These are phyloP conservation scores for Olyra latifolia DNA, from an alignment of 176 grass and related monocot genomes.

Conservation along the genomic window DNA sequence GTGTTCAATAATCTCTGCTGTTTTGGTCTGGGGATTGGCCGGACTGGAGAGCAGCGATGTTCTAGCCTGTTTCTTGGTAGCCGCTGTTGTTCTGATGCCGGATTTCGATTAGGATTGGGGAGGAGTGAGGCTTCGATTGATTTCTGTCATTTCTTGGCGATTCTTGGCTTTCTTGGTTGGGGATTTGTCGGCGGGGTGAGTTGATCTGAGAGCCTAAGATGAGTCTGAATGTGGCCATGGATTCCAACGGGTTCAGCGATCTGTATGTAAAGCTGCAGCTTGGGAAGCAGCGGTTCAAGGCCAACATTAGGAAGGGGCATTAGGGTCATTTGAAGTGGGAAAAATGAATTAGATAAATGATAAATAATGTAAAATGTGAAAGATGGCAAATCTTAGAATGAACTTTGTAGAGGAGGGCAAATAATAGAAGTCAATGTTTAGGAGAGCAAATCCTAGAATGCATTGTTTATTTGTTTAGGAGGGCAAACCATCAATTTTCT, in stretches of 20 bases:
- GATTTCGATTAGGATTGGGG: constrained; percentile 3
- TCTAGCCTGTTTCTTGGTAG: constrained; percentile 5
- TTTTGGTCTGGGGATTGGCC: constrained; percentile 17
- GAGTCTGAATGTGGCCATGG: constrained; percentile 69
- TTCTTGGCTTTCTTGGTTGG: not conserved
- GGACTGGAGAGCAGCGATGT: not conserved
- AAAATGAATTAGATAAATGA: too few species aligned
- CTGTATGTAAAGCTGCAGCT: constrained; percentile 81
- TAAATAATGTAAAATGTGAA: too few species aligned
- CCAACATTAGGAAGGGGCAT: too few species aligned
- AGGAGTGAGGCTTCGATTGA: constrained; percentile 14
- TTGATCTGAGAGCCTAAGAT: constrained; percentile 52
- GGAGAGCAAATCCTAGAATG: too few species aligned
- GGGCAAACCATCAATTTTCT: too few species aligned
- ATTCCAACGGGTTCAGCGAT: constrained; percentile 78
- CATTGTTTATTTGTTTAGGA: too few species aligned
- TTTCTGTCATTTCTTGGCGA: constrained; percentile 4
- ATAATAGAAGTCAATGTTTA: too few species aligned
- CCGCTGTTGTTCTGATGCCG: constrained; percentile 9
- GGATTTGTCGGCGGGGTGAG: not conserved
- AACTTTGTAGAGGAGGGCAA: too few species aligned
- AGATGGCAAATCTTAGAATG: too few species aligned
- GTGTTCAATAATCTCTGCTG: too few species aligned
- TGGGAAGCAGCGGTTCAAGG: constrained; percentile 71
- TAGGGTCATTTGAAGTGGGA: too few species aligned